phyloP scores from a whole-genome alignment of 1,139 yeast genomes.

The Magnusiomyces tetraspermus region DNA sequence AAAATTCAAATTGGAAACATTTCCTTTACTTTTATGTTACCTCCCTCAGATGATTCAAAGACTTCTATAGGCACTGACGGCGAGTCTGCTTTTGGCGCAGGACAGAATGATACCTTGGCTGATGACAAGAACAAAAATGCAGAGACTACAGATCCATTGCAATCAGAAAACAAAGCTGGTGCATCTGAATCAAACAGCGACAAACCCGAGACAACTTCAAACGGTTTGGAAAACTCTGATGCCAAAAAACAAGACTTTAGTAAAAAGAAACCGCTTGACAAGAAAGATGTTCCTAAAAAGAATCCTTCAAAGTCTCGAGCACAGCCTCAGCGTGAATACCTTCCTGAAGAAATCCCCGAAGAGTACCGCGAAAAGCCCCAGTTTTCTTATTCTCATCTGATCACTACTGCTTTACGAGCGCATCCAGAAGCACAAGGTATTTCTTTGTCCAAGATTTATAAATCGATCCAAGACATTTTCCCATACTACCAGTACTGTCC shows the following conservation, averaged over 20 bases:
- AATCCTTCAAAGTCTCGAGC: neutral
- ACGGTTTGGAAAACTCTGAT: neutral
- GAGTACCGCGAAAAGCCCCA: constrained; percentile 78
- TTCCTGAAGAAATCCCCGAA: constrained; percentile 64
- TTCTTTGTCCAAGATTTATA: constrained; percentile 77
- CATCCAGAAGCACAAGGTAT: constrained; percentile 59
- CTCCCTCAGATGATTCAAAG: constrained; percentile 33
- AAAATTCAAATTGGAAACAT: constrained; percentile 90
- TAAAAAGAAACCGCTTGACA: neutral
- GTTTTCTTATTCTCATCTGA: constrained; percentile 66
- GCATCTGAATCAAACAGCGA: neutral
- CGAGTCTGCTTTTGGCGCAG: neutral
- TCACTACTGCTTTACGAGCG: constrained; percentile 66
- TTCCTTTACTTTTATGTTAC: constrained; percentile 76
- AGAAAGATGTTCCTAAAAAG: neutral
- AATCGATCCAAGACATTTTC: constrained; percentile 73
- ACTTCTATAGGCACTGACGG: constrained; percentile 6
- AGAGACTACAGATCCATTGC: neutral
- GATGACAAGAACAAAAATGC: constrained; percentile 1
- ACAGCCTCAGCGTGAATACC: constrained; percentile 26
- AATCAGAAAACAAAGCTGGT: neutral
- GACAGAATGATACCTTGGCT: neutral
- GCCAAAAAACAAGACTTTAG: neutral
- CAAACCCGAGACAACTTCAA: neutral
- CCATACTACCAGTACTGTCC: constrained; percentile 91